Base-by-base conservation (phyloP, 306 rosid species). In the Corylus avellana region DNA sequence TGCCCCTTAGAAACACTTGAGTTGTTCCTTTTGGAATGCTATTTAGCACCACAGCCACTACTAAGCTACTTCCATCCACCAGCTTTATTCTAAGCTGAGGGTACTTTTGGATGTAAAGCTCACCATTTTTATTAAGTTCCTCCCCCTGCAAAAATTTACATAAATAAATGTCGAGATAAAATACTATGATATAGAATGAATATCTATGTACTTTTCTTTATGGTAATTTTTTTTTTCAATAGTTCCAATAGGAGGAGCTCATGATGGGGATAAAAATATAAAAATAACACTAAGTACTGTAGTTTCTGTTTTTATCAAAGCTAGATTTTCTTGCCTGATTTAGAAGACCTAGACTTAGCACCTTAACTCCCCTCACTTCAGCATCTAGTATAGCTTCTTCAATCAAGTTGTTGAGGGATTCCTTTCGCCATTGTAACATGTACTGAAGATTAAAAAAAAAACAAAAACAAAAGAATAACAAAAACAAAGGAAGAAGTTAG, bases 1-100 rank as follows among this genome's bases (percentile, higher is more conserved):
- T 77, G 53, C 91, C 88, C 50, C 78, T 77, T 1, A 87, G 74
- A 5, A 87, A 29, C 8, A 87, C 85, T 68, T 85, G 85, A 27
- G 85, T 80, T 12, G 88, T 78, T n/a, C 58, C 82, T 70, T 80
- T 78, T 1, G 91, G 88, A 64, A 85, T 79, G 56, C 48, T 79
- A 74, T 84, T 82, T 5, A 85, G 62, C 7, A 87, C 56, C 6
- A 80, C 73, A 49, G 78, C 85, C 48, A 74, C 86, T 4, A 77
- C 85, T 8, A 87, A 62, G 74, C 85, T 81, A 42, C 86, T 82
- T 2, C 90, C 88, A 77, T 87, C 90, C n/a, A 87, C 90, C 75
- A 87, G 49, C 67, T 66, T 87, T 7, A 84, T 37, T 20, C 61
- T 84, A n/a, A 87, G 53, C 25, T 82, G 2, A 6, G 90, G 88